phyloP scores from a whole-genome alignment of 2,329 filamentous ascomycete species.

The Ophiobolus disseminans region DNA sequence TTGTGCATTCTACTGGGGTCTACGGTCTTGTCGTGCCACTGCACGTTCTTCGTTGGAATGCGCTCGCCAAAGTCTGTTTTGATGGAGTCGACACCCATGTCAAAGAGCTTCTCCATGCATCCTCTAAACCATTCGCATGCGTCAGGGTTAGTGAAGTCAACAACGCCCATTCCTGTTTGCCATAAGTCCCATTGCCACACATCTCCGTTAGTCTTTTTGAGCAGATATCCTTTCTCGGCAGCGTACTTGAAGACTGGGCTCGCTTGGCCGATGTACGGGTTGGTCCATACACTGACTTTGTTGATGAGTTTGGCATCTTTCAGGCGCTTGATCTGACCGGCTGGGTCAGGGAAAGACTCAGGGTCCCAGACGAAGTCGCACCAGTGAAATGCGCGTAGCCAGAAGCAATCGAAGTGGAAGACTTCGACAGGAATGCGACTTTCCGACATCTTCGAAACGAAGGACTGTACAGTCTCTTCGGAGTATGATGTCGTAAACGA shows the following conservation, averaged over 20 bases:
- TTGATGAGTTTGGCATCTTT: constrained; percentile 65
- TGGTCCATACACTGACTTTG: constrained; percentile 78
- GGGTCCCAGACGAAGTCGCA: constrained; percentile 76
- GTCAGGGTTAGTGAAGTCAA: constrained; percentile 76
- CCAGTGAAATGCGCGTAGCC: constrained; percentile 78
- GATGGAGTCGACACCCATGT: constrained; percentile 73
- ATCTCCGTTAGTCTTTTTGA: constrained; percentile 72
- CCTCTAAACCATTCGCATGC: constrained; percentile 70
- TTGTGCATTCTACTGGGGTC: constrained; percentile 77
- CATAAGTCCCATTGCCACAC: constrained; percentile 80
- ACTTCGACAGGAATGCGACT: constrained; percentile 72
- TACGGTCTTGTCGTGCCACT: constrained; percentile 66
- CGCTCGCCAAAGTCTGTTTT: constrained; percentile 81
- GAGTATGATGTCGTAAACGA: constrained; percentile 78
- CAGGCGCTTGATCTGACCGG: constrained; percentile 67
- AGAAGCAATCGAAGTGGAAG: constrained; percentile 81
- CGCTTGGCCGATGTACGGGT: constrained; percentile 75
- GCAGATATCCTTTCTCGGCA: constrained; percentile 70
- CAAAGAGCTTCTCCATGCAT: constrained; percentile 69
- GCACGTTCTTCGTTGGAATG: constrained; percentile 69
- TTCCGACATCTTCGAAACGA: constrained; percentile 72
- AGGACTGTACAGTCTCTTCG: constrained; percentile 70
- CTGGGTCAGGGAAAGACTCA: constrained; percentile 72
- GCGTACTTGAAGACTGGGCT: constrained; percentile 71
- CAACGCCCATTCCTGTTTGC: constrained; percentile 77